These are phyloP conservation scores for Phytophthora crassamura DNA, from an alignment of 352 stramenopile species.

Conservation along the genomic window DNA sequence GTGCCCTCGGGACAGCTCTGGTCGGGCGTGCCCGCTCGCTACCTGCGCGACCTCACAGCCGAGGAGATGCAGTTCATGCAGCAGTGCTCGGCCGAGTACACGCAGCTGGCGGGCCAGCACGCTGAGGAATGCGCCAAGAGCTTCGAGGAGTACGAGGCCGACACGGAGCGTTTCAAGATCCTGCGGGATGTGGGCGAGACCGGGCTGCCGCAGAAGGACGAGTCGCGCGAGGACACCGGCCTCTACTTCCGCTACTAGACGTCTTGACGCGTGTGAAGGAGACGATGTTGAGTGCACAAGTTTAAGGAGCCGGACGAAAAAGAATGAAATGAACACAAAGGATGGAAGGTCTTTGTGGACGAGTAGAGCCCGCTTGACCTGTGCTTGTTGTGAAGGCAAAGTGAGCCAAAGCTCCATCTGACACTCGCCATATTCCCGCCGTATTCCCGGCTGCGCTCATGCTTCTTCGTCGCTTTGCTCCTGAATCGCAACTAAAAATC, in stretches of 20 bases:
- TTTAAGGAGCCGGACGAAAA: conserved; percentile 35
- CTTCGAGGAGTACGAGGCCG: conserved; percentile 84
- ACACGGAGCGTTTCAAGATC: conserved; percentile 80
- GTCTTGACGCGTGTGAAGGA: conserved; percentile 13
- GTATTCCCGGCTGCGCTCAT: neutral
- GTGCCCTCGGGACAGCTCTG: conserved; percentile 92
- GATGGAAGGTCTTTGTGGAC: conserved; percentile 15
- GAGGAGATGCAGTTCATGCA: conserved; percentile 92
- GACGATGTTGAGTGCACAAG: conserved; percentile 27
- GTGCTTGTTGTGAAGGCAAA: conserved; percentile 7
- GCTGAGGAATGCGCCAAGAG: conserved; percentile 79
- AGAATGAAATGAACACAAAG: conserved; percentile 46
- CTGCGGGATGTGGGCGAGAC: conserved; percentile 83
- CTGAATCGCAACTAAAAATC: conserved; percentile 35
- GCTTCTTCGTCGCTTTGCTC: conserved; percentile 30
- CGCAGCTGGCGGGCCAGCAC: conserved; percentile 80
- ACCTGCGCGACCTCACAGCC: conserved; percentile 84
- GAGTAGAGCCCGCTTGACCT: neutral
- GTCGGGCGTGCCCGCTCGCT: conserved; percentile 84
- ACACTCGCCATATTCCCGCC: too few relatives aligned
- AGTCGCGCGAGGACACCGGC: conserved; percentile 78
- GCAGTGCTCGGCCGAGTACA: conserved; percentile 88
- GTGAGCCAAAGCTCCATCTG: neutral
- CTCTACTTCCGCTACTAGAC: conserved; percentile 92
- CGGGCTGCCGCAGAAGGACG: conserved; percentile 72